Base-by-base conservation (phyloP, 768 basidiomycete genomes). In the Dendrothele bispora region DNA sequence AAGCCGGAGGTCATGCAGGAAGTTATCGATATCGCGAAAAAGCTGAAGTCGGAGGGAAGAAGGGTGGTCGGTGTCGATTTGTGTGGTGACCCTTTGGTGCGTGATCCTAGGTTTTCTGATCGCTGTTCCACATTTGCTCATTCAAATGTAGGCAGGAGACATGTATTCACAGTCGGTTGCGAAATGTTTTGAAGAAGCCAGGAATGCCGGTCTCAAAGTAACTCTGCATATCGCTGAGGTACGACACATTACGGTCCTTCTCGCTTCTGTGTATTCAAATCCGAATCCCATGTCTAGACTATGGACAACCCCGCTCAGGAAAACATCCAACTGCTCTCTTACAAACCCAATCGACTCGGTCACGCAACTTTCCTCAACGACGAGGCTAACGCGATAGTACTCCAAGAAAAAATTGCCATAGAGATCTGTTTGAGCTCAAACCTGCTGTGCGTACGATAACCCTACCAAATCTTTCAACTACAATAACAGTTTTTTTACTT, bases 141-240 rank as follows among this genome's bases (percentile, higher is more conserved):
- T 26, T 51, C 24, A 18, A 18, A 30, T 24, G n/a, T 37, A 53
- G 75, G 78, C 73, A 11, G 86, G 88, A 0, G 71, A 83, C 53
- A 75, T 87, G 60, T 59, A n/a, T n/a, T n/a, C n/a, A n/a, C n/a
- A n/a, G n/a, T n/a, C 65, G 3, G 54, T 58, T 2, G 83, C 87
- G 50, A 69, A 63, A 15, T 70, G 79, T 50, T 80, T 91, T 56
- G 63, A 61, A 10, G 64, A 68, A 38, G 88, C 79, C 1, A 82
- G 77, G 47, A 69, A 61, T 29, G 81, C 76, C 1, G 88, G 87
- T 1, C 62, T 93, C 7, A 76, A 82, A 2, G 55, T 91, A n/a
- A 93, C 91, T 0, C 61, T 92, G 29, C 91, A 93, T 62, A 84
- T 92, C 43, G 88, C 91, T 2, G 91, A 94, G 76, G 88, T 86